Base-by-base conservation (phyloP, 2,329 filamentous ascomycete genomes). In the Phoma sp. region DNA sequence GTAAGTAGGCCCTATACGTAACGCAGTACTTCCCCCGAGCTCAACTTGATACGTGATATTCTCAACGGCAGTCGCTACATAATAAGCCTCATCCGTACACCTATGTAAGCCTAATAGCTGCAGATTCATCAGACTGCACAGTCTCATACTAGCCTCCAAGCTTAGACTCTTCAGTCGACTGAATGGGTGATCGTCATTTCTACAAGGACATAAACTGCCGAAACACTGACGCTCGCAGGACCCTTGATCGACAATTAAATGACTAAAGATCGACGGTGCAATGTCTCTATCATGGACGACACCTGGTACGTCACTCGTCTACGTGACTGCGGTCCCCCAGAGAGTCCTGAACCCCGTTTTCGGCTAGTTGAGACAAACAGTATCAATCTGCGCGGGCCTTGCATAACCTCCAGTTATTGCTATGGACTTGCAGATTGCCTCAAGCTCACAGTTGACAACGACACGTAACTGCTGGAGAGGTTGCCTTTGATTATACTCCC, bases 321-420 rank as follows among this genome's bases (percentile, higher is more conserved):
- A 21, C 40, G 58, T 12, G 36, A 53, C 21, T 36, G 54, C 7
- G 45, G n/a, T 11, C 7, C 15, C 12, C 15, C 23, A 3, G 7
- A 23, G 7, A 26, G 7, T 1, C 4, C 18, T 5, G 49, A 39
- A 7, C 2, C 14, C 5, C 10, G 5, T 23, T 42, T 54, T 5
- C 38, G 42, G 6, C 37, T 59, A 20, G 45, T 56, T 21, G 29
- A n/a, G n/a, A 56, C 48, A 29, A 30, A 33, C 14, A 40, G 39
- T 21, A 29, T 23, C 14, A 14, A 23, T 9, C 40, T 50, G 1
- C 4, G 21, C 10, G 45, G 42, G 12, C 37, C 42, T 14, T 61
- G 54, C 26, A 32, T 47, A 30, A 59, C 52, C 7, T 26, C 56
- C 1, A 61, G 58, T 26, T 48, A 61, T 46, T 42, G 52, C 23